A percentile compares a stretch with the other conserved stretches of the same genome.
These are phyloP conservation scores for Hypseocharis bilobata DNA, from an alignment of 441 rosid species.

Conservation along the genomic window DNA sequence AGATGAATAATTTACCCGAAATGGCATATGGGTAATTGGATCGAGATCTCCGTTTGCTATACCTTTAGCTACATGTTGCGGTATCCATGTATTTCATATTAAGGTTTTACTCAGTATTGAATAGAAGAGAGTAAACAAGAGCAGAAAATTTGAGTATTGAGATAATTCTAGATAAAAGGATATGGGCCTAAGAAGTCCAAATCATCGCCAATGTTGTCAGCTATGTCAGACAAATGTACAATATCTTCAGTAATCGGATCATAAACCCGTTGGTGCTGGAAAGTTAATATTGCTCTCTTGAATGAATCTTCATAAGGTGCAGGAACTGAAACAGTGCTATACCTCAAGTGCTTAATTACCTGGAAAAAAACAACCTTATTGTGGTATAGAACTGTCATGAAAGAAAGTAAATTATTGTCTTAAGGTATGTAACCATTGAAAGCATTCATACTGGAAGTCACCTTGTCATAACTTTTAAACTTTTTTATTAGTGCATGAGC, in stretches of 20 bases:
- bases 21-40: constrained; percentile 72
- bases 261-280: constrained; percentile 87
- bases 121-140: background rate
- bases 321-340: constrained; percentile 65
- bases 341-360: constrained; percentile 85
- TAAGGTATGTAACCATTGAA: constrained; percentile 1
- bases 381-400: background rate
- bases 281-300: constrained; percentile 72
- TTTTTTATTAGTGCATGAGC: constrained; percentile 73
- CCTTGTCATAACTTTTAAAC: constrained; percentile 77
- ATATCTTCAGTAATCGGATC: constrained; percentile 48
- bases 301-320: constrained; percentile 78
- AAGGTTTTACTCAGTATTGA: constrained; percentile 30
- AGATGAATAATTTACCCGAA: constrained; percentile 46
- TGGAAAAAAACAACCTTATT: constrained; percentile 30
- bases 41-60: constrained; percentile 81
- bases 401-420: background rate
- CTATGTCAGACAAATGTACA: constrained; percentile 45
- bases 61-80: constrained; percentile 67
- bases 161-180: constrained; percentile 40
- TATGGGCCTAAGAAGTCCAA: constrained; percentile 90
- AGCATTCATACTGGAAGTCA: constrained; percentile 20
- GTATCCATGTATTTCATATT: constrained; percentile 48
- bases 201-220: constrained; percentile 40
- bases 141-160: constrained; percentile 4